These are phyloP conservation scores for Mucuna pruriens DNA, from an alignment of 306 rosid genomes.

Conservation along the genomic window DNA sequence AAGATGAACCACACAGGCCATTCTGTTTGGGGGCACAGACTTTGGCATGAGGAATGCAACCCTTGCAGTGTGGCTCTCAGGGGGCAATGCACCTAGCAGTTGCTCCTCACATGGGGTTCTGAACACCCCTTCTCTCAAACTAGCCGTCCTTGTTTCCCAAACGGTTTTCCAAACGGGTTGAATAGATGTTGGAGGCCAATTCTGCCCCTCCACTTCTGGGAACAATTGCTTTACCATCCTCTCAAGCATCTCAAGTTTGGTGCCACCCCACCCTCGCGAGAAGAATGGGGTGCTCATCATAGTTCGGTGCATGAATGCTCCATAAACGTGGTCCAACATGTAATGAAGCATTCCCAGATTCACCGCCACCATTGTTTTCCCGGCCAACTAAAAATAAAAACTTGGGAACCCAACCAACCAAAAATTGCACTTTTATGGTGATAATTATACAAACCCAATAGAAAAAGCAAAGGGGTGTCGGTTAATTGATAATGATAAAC, in stretches of 20 bases:
- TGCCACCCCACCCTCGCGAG: conserved; percentile 94
- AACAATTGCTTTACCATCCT: conserved; percentile 75
- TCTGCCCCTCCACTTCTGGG: conserved; percentile 67
- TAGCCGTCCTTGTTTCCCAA: conserved; percentile 80
- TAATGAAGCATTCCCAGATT: conserved; percentile 89
- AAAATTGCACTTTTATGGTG: neutral
- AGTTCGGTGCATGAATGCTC: conserved; percentile 91
- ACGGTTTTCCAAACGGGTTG: conserved; percentile 81
- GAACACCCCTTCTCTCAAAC: conserved; percentile 84
- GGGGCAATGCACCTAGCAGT: conserved; percentile 82
- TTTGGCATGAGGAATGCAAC: conserved; percentile 90
- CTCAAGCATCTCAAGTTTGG: conserved; percentile 82
- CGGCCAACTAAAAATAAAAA: neutral
- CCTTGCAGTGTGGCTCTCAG: conserved; percentile 89
- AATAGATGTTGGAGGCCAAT: conserved; percentile 74
- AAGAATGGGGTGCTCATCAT: conserved; percentile 84
- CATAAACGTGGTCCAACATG: conserved; percentile 89
- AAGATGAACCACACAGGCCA: conserved; percentile 96
- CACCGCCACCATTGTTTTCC: conserved; percentile 68
- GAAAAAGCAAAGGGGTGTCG: neutral
- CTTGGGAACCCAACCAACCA: neutral
- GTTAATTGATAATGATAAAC: neutral
- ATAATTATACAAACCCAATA: neutral
- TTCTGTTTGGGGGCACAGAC: conserved; percentile 60
- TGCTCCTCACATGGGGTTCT: conserved; percentile 89